phyloP scores from a whole-genome alignment of 805 yeast species.

The Sugiyamaella qingdaonensis region DNA sequence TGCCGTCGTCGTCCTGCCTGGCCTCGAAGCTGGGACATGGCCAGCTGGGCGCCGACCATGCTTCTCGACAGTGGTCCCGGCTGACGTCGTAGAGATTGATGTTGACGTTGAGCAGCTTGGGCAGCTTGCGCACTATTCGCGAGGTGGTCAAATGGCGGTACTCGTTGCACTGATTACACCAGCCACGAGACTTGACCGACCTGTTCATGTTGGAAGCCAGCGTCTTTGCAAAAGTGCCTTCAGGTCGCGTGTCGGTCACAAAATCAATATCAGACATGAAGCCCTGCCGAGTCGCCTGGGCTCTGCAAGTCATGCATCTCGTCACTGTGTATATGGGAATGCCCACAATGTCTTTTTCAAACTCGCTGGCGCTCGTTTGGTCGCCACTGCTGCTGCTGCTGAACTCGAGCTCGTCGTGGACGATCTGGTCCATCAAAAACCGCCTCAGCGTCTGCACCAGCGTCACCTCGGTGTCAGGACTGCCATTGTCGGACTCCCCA shows the following conservation, averaged over 20 bases:
- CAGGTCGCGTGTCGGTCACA: conserved; percentile 4
- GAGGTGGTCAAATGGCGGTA: conserved; percentile 54
- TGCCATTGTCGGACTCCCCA: conserved; percentile 32
- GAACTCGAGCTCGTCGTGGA: conserved; percentile 43
- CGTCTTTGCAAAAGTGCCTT: conserved; percentile 19
- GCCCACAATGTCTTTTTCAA: conserved; percentile 16
- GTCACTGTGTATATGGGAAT: conserved; percentile 19
- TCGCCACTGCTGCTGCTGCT: neutral
- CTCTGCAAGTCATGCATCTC: conserved; percentile 24
- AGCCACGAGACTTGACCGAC: conserved; percentile 42
- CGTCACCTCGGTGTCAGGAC: conserved; percentile 15
- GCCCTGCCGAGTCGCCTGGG: conserved; percentile 19
- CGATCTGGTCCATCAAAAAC: conserved; percentile 52
- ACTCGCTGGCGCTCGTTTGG: neutral
- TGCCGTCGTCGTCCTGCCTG: conserved; percentile 1
- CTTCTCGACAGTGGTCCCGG: neutral
- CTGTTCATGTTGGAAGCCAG: conserved; percentile 25
- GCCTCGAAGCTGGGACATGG: conserved; percentile 15
- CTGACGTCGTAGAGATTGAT: conserved; percentile 8
- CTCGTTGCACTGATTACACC: conserved; percentile 49
- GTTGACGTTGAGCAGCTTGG: conserved; percentile 16
- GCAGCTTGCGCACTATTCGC: conserved; percentile 12
- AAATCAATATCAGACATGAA: conserved; percentile 25
- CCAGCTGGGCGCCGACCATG: conserved; percentile 16
- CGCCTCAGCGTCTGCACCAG: conserved; percentile 53